A percentile compares a stretch with the other conserved stretches of the same genome.
Conservation (phyloP, 257 asterid genomes). For the Linderniella brevidens region DNA sequence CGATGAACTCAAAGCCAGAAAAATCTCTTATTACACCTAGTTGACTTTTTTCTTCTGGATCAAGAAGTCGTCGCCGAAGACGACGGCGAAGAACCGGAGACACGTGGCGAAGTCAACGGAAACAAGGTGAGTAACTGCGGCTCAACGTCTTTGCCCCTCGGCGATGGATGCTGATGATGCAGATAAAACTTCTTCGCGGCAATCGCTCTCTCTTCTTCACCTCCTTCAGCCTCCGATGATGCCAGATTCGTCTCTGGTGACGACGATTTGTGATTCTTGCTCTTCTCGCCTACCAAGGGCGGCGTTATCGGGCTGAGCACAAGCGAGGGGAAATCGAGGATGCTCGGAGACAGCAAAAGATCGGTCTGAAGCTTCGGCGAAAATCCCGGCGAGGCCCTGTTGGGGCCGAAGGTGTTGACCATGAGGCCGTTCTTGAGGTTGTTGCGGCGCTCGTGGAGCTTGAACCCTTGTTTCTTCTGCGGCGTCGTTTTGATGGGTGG, state of each 20-base stretch:
- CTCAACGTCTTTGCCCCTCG: slow-evolving; percentile 60
- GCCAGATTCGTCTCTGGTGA: slow-evolving; percentile 10
- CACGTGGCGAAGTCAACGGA: slow-evolving; percentile 71
- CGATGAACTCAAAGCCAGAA: slow-evolving; percentile 1
- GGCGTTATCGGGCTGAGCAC: slow-evolving; percentile 93
- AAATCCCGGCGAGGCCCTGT: slow-evolving; percentile 29
- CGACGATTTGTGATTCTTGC: slow-evolving; percentile 45
- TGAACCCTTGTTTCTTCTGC: slow-evolving; percentile 47
- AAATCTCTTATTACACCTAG: background rate
- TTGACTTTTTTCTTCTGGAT: background rate
- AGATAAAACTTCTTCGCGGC: slow-evolving; percentile 54
- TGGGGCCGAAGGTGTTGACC: slow-evolving; percentile 51
- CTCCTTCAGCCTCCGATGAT: no score
- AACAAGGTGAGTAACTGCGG: slow-evolving; percentile 73
- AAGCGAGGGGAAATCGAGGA: slow-evolving; percentile 74
- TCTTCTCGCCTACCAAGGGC: slow-evolving; percentile 33
- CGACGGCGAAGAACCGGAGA: slow-evolving; percentile 23
- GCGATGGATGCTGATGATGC: slow-evolving; percentile 54
- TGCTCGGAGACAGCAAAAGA: slow-evolving; percentile 70
- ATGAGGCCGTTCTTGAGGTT: slow-evolving; percentile 57
- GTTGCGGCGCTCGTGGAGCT: slow-evolving; percentile 73
- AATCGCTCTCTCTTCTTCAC: slow-evolving; percentile 74
- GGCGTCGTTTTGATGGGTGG: slow-evolving; percentile 62
- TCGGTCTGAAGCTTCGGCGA: slow-evolving; percentile 22
- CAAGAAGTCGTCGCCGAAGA: slow-evolving; percentile 27